phyloP scores from a whole-genome alignment of 2,329 filamentous ascomycete genomes.

The Sarocladiaceae sp. region DNA sequence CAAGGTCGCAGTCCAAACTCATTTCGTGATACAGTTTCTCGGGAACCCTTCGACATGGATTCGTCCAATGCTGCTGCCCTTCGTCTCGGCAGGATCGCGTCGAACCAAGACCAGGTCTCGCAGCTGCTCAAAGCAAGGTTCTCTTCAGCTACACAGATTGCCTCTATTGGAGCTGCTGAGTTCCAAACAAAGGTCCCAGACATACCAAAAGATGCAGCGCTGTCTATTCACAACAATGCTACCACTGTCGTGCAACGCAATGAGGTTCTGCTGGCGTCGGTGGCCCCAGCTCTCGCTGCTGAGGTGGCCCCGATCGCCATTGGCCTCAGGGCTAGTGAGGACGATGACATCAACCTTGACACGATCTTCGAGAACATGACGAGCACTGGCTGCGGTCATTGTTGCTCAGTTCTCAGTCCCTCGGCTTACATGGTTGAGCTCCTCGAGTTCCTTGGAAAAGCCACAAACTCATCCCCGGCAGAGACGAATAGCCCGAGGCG shows the following conservation, averaged over 20 bases:
- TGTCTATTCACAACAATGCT: neutral
- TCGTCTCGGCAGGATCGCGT: no score
- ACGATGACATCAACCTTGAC: constrained; percentile 8
- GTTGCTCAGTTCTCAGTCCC: constrained; percentile 8
- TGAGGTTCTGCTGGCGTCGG: neutral
- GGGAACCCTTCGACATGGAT: no score
- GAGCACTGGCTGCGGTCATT: constrained; percentile 6
- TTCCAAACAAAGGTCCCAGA: no score
- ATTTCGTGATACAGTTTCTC: no score
- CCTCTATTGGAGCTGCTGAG: no score
- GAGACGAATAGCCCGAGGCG: neutral
- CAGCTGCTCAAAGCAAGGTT: no score
- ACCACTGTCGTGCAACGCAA: neutral
- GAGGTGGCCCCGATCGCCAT: neutral
- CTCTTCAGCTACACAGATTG: no score
- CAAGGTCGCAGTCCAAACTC: no score
- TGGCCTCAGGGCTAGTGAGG: constrained; percentile 43
- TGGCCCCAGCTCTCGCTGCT: neutral
- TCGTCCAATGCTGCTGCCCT: no score
- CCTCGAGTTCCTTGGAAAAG: constrained; percentile 9
- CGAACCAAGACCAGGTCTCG: no score
- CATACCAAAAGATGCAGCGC: neutral
- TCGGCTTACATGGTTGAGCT: constrained; percentile 13
- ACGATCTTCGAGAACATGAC: constrained; percentile 7
- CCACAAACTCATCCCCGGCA: constrained; percentile 7